Percentiles rank a stretch among this genome's conserved stretches.
These are phyloP conservation scores for Colletotrichum tropicale DNA, from an alignment of 2,329 filamentous ascomycete species.

Conservation along the genomic window DNA sequence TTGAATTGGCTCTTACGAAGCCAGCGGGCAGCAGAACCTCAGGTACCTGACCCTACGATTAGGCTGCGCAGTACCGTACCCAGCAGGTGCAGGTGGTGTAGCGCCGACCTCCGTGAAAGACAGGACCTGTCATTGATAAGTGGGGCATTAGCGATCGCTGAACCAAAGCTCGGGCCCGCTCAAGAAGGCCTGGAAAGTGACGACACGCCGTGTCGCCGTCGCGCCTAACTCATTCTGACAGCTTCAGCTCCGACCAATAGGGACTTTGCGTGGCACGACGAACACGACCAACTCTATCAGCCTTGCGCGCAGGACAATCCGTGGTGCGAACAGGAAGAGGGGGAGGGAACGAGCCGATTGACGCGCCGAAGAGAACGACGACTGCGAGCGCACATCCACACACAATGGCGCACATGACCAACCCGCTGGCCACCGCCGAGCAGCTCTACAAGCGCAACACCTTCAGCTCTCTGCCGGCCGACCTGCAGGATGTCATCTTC, in stretches of 20 bases:
- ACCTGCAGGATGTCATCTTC: conserved; percentile 75
- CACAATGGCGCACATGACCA: conserved; percentile 43
- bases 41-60: neutral
- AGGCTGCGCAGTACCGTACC: neutral
- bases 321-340: neutral
- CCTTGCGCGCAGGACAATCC: neutral
- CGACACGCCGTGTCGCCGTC: neutral
- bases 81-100: neutral
- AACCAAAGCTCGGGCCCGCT: conserved; percentile 3
- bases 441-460: conserved; percentile 67
- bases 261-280: neutral
- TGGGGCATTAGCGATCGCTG: neutral
- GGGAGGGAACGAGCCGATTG: neutral
- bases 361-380: neutral
- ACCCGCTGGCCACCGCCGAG: conserved; percentile 73
- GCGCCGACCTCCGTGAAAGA: neutral
- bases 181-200: neutral
- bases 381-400: neutral
- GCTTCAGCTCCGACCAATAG: conserved; percentile 11
- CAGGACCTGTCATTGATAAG: neutral
- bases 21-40: neutral
- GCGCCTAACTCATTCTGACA: conserved; percentile 4
- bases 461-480: conserved; percentile 64
- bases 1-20: conserved; percentile 17
- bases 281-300: neutral